Percentiles rank a stretch among this genome's conserved stretches.
Evolutionary conservation across 495 filamentous ascomycete species (phyloP).

Genomic region (Margaritispora aquatica): DNA sequence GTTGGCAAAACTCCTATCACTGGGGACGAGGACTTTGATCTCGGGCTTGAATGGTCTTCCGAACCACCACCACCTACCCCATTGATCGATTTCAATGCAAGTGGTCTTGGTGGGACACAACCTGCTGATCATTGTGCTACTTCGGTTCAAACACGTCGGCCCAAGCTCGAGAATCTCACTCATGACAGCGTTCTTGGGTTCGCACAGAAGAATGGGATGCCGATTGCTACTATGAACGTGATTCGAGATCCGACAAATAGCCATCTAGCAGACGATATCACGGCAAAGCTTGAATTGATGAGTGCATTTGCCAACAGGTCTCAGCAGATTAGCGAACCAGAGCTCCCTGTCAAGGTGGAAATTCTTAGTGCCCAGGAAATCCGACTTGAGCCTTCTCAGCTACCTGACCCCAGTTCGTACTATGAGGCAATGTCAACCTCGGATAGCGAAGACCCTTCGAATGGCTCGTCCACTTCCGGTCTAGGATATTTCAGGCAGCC

Average conservation of each 20-base stretch:
- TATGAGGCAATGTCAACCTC: slow-evolving; percentile 34
- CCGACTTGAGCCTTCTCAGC: slow-evolving; percentile 31
- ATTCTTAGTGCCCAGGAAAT: slow-evolving; percentile 28
- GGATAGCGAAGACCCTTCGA: slow-evolving; percentile 7
- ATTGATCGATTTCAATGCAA: slow-evolving; percentile 44
- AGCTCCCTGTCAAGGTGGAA: slow-evolving; percentile 27
- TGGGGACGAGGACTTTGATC: slow-evolving; percentile 20
- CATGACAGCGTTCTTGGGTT: slow-evolving; percentile 6
- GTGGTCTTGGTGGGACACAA: slow-evolving; percentile 57
- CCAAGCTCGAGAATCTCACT: slow-evolving; percentile 19
- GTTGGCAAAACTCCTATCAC: slow-evolving; percentile 18
- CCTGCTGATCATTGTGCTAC: slow-evolving; percentile 64
- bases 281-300: slow-evolving; percentile 30
- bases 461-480: neutral
- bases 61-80: neutral
- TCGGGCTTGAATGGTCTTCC: slow-evolving; percentile 32
- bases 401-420: slow-evolving; percentile 34
- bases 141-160: slow-evolving; percentile 44
- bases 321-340: neutral
- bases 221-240: slow-evolving; percentile 6
- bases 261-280: slow-evolving; percentile 29
- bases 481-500: slow-evolving; percentile 23
- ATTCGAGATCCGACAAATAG: slow-evolving; percentile 18
- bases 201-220: slow-evolving; percentile 1
- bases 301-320: slow-evolving; percentile 26